phyloP scores from a whole-genome alignment of 1,284 basidiomycete genomes.

The Pulchroboletus neoregius region DNA sequence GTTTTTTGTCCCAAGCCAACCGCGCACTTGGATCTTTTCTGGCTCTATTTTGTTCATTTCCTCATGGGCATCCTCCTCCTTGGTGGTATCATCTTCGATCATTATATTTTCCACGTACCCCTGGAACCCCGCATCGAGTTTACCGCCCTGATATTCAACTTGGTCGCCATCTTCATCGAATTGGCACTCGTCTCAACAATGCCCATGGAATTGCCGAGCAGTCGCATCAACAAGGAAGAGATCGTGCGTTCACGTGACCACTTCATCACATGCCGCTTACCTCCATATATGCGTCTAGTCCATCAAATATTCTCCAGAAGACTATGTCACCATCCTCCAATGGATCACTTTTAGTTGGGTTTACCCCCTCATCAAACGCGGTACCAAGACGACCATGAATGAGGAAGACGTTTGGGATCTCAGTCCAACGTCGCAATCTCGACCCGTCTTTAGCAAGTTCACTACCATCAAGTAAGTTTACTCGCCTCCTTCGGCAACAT shows the following conservation, averaged over 20 bases:
- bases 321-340: constrained; percentile 59
- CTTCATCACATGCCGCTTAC: background rate
- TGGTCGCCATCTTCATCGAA: constrained; percentile 35
- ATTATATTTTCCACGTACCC: constrained; percentile 30
- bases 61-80: constrained; percentile 35
- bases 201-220: constrained; percentile 45
- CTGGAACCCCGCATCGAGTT: constrained; percentile 30
- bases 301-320: constrained; percentile 51
- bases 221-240: constrained; percentile 34
- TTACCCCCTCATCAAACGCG: constrained; percentile 50
- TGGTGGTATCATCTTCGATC: constrained; percentile 39
- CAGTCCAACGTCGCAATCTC: constrained; percentile 51
- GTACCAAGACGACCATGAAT: constrained; percentile 48
- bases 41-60: constrained; percentile 39
- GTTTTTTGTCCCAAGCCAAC: constrained; percentile 39
- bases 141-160: constrained; percentile 33
- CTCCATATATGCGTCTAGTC: constrained; percentile 31
- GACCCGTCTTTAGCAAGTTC: constrained; percentile 50
- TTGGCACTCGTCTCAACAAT: constrained; percentile 37
- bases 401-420: constrained; percentile 59
- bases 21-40: constrained; percentile 44
- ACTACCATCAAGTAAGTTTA: constrained; percentile 31
- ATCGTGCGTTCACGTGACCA: constrained; percentile 34
- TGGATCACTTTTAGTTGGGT: constrained; percentile 73
- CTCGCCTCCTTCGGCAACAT: background rate